These are phyloP conservation scores for Cephalotrichum gorgonifer DNA, from an alignment of 2,329 filamentous ascomycete species.

Conservation along the genomic window DNA sequence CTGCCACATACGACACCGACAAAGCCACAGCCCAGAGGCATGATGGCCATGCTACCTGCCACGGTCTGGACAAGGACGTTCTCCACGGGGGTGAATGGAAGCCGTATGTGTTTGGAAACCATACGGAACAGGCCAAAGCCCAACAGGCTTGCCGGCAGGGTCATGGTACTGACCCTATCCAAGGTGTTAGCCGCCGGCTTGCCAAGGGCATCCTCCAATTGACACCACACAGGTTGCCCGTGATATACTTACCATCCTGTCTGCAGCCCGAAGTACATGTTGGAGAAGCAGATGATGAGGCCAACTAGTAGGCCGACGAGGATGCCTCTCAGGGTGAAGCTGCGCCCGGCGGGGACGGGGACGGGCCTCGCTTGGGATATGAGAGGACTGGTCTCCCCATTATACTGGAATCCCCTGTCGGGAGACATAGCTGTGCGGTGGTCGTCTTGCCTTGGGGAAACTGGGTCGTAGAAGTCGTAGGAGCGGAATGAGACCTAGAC, in stretches of 20 bases:
- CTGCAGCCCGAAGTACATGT: slow-evolving; percentile 98
- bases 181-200: background rate
- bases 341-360: slow-evolving; percentile 33
- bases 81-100: slow-evolving; percentile 87
- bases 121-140: slow-evolving; percentile 90
- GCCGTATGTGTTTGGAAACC: slow-evolving; percentile 58
- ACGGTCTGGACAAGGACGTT: slow-evolving; percentile 97
- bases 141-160: slow-evolving; percentile 89
- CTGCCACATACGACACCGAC: slow-evolving; percentile 66
- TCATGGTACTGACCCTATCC: slow-evolving; percentile 61
- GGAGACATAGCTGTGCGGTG: slow-evolving; percentile 1
- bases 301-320: slow-evolving; percentile 74
- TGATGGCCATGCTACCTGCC: slow-evolving; percentile 88
- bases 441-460: too few species aligned
- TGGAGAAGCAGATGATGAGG: slow-evolving; percentile 86
- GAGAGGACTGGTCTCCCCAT: background rate
- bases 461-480: too few species aligned
- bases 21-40: slow-evolving; percentile 92
- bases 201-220: background rate
- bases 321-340: slow-evolving; percentile 79
- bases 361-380: background rate
- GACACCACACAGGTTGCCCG: too few species aligned
- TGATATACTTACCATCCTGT: slow-evolving; percentile 40
- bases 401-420: background rate
- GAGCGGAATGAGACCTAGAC: too few species aligned